A percentile compares a stretch with the other conserved stretches of the same genome.
Evolutionary conservation across 305 asterid genomes (phyloP).

Genomic region (Fraxinus xanthoxyloides): DNA sequence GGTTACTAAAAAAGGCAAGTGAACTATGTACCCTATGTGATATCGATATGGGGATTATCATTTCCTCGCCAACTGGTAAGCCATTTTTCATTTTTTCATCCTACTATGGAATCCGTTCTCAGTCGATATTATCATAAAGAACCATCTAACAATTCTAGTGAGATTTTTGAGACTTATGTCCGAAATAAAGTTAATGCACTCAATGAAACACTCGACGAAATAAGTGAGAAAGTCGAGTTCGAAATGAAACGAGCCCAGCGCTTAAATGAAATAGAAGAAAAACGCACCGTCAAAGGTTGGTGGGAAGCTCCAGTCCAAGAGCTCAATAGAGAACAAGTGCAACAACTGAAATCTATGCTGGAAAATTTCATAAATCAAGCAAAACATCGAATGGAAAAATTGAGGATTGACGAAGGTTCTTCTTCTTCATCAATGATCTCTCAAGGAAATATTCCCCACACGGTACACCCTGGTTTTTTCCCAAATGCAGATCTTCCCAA

Average conservation of each 20-base stretch:
- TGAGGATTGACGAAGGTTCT: neutral
- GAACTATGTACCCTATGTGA: conserved; percentile 30
- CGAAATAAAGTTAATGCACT: neutral
- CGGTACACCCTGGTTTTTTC: neutral
- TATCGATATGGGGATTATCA: conserved; percentile 33
- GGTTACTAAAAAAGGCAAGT: conserved; percentile 34
- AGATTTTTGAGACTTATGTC: neutral
- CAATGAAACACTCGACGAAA: conserved; percentile 13
- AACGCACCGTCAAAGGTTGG: neutral
- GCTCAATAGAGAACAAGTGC: conserved; percentile 18
- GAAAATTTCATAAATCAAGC: neutral
- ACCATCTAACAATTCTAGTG: neutral
- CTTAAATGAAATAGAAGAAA: conserved; percentile 5
- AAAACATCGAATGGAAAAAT: neutral
- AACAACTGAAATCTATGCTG: conserved; percentile 11
- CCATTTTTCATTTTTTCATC: conserved; percentile 42
- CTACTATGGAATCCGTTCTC: conserved; percentile 30
- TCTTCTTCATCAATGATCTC: neutral
- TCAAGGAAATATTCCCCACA: neutral
- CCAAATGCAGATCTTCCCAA: neutral
- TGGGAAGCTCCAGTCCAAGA: conserved; percentile 25
- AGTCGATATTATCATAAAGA: neutral
- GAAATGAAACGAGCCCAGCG: neutral
- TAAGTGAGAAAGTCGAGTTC: neutral
- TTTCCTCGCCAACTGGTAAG: conserved; percentile 32